Conservation (phyloP, 75 land plant species). For the Chamaecyparis obtusa region DNA sequence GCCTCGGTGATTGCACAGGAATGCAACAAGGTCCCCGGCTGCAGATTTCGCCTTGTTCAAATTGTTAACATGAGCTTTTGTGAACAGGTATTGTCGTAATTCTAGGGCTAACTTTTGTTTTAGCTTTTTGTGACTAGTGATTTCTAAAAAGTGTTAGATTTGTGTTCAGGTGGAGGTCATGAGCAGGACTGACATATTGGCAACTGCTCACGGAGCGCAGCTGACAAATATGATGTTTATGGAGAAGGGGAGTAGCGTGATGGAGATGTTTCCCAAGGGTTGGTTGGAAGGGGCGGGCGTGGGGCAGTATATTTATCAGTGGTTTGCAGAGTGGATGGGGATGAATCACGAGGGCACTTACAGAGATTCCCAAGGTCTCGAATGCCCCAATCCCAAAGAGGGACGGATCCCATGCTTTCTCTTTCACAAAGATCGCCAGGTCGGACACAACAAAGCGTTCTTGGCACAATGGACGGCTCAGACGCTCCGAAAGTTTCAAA, state of each 20-base stretch:
- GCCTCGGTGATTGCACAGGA: slow-evolving; percentile 28
- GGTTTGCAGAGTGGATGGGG: slow-evolving; percentile 62
- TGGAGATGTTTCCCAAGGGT: slow-evolving; percentile 91
- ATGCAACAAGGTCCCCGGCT: slow-evolving; percentile 45
- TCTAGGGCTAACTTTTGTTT: not conserved
- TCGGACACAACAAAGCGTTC: slow-evolving; percentile 42
- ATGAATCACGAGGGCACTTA: slow-evolving; percentile 67
- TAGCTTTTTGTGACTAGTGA: not conserved
- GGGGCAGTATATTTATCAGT: slow-evolving; percentile 68
- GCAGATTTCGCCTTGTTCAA: slow-evolving; percentile 22
- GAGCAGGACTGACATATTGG: slow-evolving; percentile 64
- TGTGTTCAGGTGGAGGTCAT: slow-evolving; percentile 62
- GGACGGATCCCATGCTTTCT: slow-evolving; percentile 25
- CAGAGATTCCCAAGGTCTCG: slow-evolving; percentile 60
- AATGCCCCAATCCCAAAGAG: slow-evolving; percentile 34
- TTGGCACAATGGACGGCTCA: slow-evolving; percentile 30
- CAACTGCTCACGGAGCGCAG: slow-evolving; percentile 78
- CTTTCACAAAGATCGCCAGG: slow-evolving; percentile 35
- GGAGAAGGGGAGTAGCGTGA: slow-evolving; percentile 62
- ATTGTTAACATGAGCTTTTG: slow-evolving; percentile 48
- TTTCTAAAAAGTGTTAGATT: not conserved
- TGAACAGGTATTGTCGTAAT: slow-evolving; percentile 29
- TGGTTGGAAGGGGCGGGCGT: slow-evolving; percentile 75
- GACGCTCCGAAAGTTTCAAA: slow-evolving; percentile 10
- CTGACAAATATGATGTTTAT: slow-evolving; percentile 84